Conservation (phyloP, 192 early-diverging fungal genomes). For the Cetraspora pellucida region DNA sequence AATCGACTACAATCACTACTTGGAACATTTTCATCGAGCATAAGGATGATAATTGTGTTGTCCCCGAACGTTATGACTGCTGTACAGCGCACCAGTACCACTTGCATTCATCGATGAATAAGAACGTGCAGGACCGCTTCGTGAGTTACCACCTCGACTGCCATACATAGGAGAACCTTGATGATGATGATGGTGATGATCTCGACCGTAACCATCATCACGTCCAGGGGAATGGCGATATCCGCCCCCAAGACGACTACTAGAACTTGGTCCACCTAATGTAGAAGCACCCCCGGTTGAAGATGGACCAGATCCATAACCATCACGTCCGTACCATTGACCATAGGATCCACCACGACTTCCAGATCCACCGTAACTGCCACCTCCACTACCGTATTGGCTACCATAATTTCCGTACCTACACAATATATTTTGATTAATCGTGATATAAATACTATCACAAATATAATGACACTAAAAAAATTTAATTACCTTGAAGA, state of each 20-base stretch:
- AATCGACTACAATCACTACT: too few species aligned
- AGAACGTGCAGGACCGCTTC: slow-evolving; percentile 23
- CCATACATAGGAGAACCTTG: slow-evolving; percentile 10
- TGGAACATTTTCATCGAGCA: slow-evolving; percentile 20
- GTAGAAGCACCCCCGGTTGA: slow-evolving; percentile 23
- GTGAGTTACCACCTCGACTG: slow-evolving; percentile 29
- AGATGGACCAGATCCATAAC: slow-evolving; percentile 29
- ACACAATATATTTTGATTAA: slow-evolving; percentile 12
- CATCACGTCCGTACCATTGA: slow-evolving; percentile 32
- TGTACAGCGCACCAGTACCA: slow-evolving; percentile 41
- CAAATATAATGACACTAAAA: slow-evolving; percentile 34
- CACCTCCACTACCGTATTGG: slow-evolving; percentile 27
- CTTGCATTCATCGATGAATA: slow-evolving; percentile 32
- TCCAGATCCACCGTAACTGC: slow-evolving; percentile 34
- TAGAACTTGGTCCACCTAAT: slow-evolving; percentile 20
- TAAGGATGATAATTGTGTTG: slow-evolving; percentile 49
- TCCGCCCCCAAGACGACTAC: slow-evolving; percentile 16
- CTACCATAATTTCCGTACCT: slow-evolving; percentile 34
- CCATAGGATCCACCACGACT: slow-evolving; percentile 37
- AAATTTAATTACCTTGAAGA: slow-evolving; percentile 38
- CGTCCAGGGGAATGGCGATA: slow-evolving; percentile 30
- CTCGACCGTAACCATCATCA: slow-evolving; percentile 22
- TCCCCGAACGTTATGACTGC: slow-evolving; percentile 41
- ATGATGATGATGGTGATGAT: slow-evolving; percentile 30
- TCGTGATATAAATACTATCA: slow-evolving; percentile 14